These are phyloP conservation scores for Macrophomina tecta DNA, from an alignment of 2,329 filamentous ascomycete species.

Conservation along the genomic window DNA sequence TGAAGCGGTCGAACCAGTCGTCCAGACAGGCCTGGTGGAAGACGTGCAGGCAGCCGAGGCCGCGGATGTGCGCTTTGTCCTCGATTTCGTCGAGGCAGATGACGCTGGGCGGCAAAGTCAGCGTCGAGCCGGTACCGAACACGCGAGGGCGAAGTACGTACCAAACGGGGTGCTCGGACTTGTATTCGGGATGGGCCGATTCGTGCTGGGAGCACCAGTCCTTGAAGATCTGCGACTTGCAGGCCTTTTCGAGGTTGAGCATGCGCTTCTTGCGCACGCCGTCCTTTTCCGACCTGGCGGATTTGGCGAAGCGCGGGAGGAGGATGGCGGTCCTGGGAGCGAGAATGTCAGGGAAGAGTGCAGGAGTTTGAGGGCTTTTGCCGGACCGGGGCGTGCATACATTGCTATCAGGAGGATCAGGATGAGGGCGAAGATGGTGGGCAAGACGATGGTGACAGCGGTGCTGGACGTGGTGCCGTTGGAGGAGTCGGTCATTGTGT, in stretches of 20 bases:
- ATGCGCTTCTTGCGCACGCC: constrained; percentile 38
- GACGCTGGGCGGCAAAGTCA: constrained; percentile 33
- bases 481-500: constrained; percentile 21
- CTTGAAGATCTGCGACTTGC: constrained; percentile 42
- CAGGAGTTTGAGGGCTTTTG: no score
- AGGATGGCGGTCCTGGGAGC: constrained; percentile 13
- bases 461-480: neutral
- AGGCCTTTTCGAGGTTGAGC: constrained; percentile 38
- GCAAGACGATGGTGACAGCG: constrained; percentile 40
- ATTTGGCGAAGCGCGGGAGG: constrained; percentile 28
- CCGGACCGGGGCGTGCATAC: constrained; percentile 29
- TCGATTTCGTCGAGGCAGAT: constrained; percentile 46
- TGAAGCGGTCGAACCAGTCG: constrained; percentile 45
- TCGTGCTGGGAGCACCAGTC: constrained; percentile 37
- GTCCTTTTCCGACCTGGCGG: constrained; percentile 33
- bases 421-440: constrained; percentile 40
- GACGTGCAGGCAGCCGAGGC: constrained; percentile 43
- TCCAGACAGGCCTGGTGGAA: constrained; percentile 47
- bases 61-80: constrained; percentile 42
- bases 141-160: neutral
- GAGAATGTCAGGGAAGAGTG: no score
- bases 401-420: constrained; percentile 40
- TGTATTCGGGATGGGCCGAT: constrained; percentile 24
- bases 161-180: constrained; percentile 25
- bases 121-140: neutral